Percentiles rank a stretch among this genome's conserved stretches.
Evolutionary conservation across 352 stramenopile genomes (phyloP).

Genomic region (Phytophthora lateralis): DNA sequence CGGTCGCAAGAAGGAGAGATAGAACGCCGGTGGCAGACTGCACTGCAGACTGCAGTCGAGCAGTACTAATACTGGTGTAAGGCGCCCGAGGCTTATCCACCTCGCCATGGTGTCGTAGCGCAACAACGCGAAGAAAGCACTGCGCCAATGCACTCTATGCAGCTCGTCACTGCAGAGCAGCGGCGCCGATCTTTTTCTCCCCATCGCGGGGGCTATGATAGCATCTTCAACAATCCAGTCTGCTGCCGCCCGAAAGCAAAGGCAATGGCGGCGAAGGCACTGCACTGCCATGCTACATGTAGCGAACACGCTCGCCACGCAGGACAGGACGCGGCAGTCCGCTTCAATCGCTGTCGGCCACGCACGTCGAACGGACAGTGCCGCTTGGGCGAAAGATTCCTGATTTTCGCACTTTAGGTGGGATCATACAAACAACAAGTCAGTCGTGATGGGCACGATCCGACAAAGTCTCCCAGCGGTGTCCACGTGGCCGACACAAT

Average conservation of each 20-base stretch:
- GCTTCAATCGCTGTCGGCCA: background rate
- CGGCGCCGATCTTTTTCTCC: conserved; percentile 28
- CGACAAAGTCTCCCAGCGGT: too few species aligned
- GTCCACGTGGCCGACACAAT: conserved; percentile 4
- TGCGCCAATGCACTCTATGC: conserved; percentile 27
- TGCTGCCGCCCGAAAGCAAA: background rate
- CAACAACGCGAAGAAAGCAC: conserved; percentile 22
- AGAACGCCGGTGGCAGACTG: conserved; percentile 4
- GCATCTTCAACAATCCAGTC: conserved; percentile 23
- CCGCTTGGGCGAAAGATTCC: conserved; percentile 23
- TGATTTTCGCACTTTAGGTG: conserved; percentile 32
- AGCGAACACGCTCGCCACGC: too few species aligned
- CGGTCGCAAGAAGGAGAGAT: conserved; percentile 6
- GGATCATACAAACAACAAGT: conserved; percentile 11
- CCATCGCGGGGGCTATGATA: conserved; percentile 1
- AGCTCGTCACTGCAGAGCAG: conserved; percentile 26
- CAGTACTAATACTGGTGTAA: background rate
- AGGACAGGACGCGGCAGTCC: background rate
- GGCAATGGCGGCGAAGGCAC: background rate
- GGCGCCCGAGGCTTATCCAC: conserved; percentile 1
- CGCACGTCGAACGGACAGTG: conserved; percentile 2
- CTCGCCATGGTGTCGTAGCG: conserved; percentile 3
- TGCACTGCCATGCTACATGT: background rate
- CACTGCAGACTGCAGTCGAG: conserved; percentile 1
- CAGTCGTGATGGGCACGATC: conserved; percentile 5